These are phyloP conservation scores for Postia placenta DNA, from an alignment of 768 basidiomycete species.

Conservation along the genomic window DNA sequence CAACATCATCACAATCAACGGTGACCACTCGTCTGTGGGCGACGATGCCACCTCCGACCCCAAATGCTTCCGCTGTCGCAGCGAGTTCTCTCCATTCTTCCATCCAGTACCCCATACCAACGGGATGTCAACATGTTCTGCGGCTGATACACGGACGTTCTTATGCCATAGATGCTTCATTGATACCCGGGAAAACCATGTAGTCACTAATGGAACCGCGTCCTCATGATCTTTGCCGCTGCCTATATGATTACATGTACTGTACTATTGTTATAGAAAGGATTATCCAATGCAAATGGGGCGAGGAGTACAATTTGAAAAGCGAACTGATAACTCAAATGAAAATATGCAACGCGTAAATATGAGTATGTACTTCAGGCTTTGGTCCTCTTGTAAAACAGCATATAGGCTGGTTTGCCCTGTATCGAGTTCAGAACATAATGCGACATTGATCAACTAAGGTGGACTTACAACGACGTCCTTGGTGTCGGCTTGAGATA, in stretches of 20 bases:
- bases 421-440: slow-evolving; percentile 27
- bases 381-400: slow-evolving; percentile 48
- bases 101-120: slow-evolving; percentile 34
- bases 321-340: slow-evolving; percentile 18
- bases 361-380: slow-evolving; percentile 12
- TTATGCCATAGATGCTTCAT: slow-evolving; percentile 44
- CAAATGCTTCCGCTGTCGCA: slow-evolving; percentile 54
- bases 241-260: slow-evolving; percentile 35
- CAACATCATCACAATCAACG: slow-evolving; percentile 44
- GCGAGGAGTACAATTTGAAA: slow-evolving; percentile 15
- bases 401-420: slow-evolving; percentile 66
- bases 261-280: slow-evolving; percentile 25
- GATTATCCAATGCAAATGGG: slow-evolving; percentile 11
- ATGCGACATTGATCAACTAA: slow-evolving; percentile 4
- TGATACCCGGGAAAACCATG: slow-evolving; percentile 17
- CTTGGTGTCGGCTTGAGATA: slow-evolving; percentile 64
- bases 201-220: slow-evolving; percentile 17
- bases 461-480: slow-evolving; percentile 70
- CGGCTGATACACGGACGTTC: slow-evolving; percentile 17
- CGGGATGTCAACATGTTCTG: slow-evolving; percentile 1
- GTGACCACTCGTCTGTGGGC: slow-evolving; percentile 5
- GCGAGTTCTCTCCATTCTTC: slow-evolving; percentile 73
- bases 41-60: slow-evolving; percentile 20
- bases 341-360: slow-evolving; percentile 8
- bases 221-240: slow-evolving; percentile 12